These are phyloP conservation scores for Gossypium mustelinum DNA, from an alignment of 345 rosid genomes.

Conservation along the genomic window DNA sequence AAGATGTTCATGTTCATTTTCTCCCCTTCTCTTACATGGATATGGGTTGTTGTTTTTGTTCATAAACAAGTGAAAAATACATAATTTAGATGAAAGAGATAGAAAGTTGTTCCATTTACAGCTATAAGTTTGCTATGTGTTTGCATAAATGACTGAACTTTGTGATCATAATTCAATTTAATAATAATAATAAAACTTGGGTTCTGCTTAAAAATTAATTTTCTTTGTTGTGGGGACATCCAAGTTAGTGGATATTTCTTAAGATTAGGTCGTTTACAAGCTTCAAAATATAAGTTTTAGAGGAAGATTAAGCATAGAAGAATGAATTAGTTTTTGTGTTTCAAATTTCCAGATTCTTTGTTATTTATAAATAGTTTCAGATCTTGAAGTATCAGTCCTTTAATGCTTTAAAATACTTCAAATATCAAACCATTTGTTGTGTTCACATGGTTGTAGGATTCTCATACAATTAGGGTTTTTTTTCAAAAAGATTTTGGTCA, in stretches of 20 bases:
- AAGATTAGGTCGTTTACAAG: neutral
- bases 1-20: neutral
- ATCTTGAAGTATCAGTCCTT: neutral
- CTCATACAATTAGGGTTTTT: neutral
- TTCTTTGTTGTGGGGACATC: neutral
- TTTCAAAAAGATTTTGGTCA: neutral
- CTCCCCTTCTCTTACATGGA: neutral
- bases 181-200: neutral
- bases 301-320: neutral
- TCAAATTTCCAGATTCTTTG: neutral
- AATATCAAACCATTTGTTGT: neutral
- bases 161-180: neutral
- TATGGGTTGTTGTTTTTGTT: neutral
- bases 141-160: neutral
- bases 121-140: neutral
- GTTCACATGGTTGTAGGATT: slow-evolving; percentile 1
- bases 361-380: neutral
- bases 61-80: neutral
- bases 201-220: neutral
- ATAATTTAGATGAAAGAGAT: neutral
- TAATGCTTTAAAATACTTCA: neutral
- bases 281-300: neutral
- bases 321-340: neutral
- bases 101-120: neutral
- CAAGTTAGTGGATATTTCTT: neutral